Evolutionary conservation across 805 yeast species (phyloP), one percentile per base, ranked within the genome.

Genomic region (Wickerhamomyces rabaulensis): DNA sequence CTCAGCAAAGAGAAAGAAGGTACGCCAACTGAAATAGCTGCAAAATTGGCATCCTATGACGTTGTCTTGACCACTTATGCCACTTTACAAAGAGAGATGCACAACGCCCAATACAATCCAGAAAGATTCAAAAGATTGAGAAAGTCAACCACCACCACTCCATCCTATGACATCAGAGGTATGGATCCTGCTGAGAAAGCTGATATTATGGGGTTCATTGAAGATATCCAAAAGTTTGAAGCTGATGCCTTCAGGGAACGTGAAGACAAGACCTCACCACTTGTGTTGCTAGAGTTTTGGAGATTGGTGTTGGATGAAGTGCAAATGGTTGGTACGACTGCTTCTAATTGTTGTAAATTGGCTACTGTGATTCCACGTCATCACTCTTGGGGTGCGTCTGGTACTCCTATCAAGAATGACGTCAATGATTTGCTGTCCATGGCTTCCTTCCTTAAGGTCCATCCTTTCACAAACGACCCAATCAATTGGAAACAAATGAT

Each of bases 351-450:
- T 2, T 89, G 96, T 19, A 80, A 78, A 47, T 87, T 90, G 47
- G 89, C 96, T 0, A 71, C 86, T 3, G 67, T 87, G 33, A 78
- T 94, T 22, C 92, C 96, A 5, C 72, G 96, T 44, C 77, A 80
- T 40, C 97, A 94, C 66, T 81, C 96, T 0, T 94, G 98, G 98
- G 97, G 96, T 15, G 97, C 91, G 0, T 87, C 96, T 1, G 99
- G 99, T 7, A 94, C 99, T 0, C 95, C 97, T 0, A 84, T 90
- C 15, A 80, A 82, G 52, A 77, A 76, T 51, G 74, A 79, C 36
- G 65, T 86, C 38, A 62, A 71, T 27, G 97, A 92, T 63, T 70
- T 91, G 41, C 79, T 76, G 39, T 84, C 95, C 0, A 72, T 89
- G 6, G 60, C 91, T 29, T 74, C 79, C 13, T 92, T 88, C 57